A percentile compares a stretch with the other conserved stretches of the same genome.
Conservation (phyloP, 2,329 filamentous ascomycete genomes). For the Aspergillus niger region DNA sequence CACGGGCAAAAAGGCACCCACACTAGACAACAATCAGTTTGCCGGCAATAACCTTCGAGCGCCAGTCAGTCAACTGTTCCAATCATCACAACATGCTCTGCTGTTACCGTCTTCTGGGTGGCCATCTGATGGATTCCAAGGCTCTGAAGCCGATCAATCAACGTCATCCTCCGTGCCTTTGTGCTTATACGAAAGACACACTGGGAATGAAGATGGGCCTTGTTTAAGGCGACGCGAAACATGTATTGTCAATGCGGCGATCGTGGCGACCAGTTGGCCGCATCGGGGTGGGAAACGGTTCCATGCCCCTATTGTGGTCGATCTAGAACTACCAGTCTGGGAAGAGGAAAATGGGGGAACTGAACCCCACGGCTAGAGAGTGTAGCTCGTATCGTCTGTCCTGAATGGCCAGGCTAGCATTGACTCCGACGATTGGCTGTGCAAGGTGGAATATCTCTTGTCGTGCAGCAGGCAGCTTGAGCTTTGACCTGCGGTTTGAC, state of each 20-base stretch:
- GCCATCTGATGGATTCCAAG: background rate
- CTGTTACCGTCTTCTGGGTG: constrained; percentile 10
- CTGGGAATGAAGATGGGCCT: constrained; percentile 1
- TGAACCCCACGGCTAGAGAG: background rate
- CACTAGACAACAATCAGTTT: constrained; percentile 35
- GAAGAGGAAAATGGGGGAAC: background rate
- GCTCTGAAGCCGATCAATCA: background rate
- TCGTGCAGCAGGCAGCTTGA: constrained; percentile 15
- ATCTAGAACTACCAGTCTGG: constrained; percentile 64
- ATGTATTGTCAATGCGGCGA: constrained; percentile 77
- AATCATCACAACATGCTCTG: constrained; percentile 13
- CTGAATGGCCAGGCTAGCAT: background rate
- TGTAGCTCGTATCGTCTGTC: background rate
- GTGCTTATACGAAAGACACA: constrained; percentile 4
- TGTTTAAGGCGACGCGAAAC: constrained; percentile 61
- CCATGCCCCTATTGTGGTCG: constrained; percentile 82
- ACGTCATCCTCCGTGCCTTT: constrained; percentile 1
- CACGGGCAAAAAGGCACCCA: constrained; percentile 44
- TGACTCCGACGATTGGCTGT: constrained; percentile 8
- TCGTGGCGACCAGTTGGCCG: constrained; percentile 69
- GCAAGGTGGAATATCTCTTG: constrained; percentile 5
- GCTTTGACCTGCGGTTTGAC: constrained; percentile 18
- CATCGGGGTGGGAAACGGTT: constrained; percentile 63
- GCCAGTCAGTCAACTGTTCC: background rate
- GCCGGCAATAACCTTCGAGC: constrained; percentile 1